These are phyloP conservation scores for Nicotiana undulata DNA, from an alignment of 257 asterid genomes.

Conservation along the genomic window DNA sequence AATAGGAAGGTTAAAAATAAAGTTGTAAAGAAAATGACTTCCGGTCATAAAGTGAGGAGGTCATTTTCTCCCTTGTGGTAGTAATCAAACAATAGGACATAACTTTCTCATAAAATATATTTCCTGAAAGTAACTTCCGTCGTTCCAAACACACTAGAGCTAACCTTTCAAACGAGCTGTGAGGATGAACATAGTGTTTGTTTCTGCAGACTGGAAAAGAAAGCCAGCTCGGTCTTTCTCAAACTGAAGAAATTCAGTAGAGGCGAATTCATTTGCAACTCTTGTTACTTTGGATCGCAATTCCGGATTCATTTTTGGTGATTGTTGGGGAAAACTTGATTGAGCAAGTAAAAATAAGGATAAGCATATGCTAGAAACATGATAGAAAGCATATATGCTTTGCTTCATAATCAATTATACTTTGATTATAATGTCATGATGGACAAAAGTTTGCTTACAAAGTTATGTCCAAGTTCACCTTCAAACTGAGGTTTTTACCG, in stretches of 20 bases:
- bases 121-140: background rate
- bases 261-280: slow-evolving; percentile 41
- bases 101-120: background rate
- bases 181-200: slow-evolving; percentile 51
- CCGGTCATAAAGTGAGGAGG: background rate
- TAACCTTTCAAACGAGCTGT: slow-evolving; percentile 71
- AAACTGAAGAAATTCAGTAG: slow-evolving; percentile 30
- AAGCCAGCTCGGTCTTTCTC: slow-evolving; percentile 41
- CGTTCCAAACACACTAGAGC: background rate
- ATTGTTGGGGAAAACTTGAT: background rate
- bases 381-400: background rate
- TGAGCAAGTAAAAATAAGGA: background rate
- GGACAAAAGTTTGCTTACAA: background rate
- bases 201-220: slow-evolving; percentile 56
- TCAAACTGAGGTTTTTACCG: background rate
- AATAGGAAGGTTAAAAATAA: background rate
- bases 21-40: background rate
- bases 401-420: slow-evolving; percentile 1
- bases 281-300: slow-evolving; percentile 44
- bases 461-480: background rate
- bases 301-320: slow-evolving; percentile 39
- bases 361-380: background rate
- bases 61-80: background rate
- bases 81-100: background rate
- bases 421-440: background rate